Evolutionary conservation across 192 early-diverging fungal genomes (phyloP), one percentile per base, ranked within the genome.

Genomic region (Coemansia erecta): DNA sequence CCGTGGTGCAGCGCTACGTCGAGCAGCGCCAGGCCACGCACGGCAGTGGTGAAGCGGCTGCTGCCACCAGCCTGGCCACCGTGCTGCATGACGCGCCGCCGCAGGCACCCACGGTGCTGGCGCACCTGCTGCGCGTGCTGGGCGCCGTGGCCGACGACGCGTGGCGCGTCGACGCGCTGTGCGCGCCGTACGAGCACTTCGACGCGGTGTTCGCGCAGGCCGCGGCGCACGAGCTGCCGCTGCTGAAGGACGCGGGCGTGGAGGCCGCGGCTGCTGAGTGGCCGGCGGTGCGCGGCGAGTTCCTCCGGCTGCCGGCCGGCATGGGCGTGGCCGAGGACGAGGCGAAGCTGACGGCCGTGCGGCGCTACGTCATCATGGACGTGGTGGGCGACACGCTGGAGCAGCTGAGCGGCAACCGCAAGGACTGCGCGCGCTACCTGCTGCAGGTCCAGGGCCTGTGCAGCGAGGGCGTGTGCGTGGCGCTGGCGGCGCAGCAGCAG

Each of bases 371-470:
- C 43, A 61, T 97, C 57, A 82, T 88, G 62, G 95, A 97, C 63
- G 70, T 90, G 26, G 81, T 91, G 40, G 63, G 77, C 3, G 97
- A 99, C 69, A 89, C 88, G 9, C 66, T 97, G 14, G 72, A 86
- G 35, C 80, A 94, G 50, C 92, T 94, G 46, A 90, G 92, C 52
- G 85, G 85, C 53, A 99, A 99, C 80, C 97, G 95, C 71, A 92
- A 89, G 65, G 94, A 98, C 74, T 90, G 88, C 62, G 84, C 84
- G 56, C 83, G 83, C 44, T 88, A 89, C 57, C 66, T 95, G 14
- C 73, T 92, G 53, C 85, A 85, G 58, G 73, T 94, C 73, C 82
- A 57, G 76, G 82, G 52, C 42, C 73, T 74, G 62, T 83, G 61
- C 63, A 80, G 40, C 83, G 85, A 68, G 55, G 69, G 52, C 61